Evolutionary conservation across 345 rosid genomes (phyloP).

Genomic region (Toxicodendron radicans): DNA sequence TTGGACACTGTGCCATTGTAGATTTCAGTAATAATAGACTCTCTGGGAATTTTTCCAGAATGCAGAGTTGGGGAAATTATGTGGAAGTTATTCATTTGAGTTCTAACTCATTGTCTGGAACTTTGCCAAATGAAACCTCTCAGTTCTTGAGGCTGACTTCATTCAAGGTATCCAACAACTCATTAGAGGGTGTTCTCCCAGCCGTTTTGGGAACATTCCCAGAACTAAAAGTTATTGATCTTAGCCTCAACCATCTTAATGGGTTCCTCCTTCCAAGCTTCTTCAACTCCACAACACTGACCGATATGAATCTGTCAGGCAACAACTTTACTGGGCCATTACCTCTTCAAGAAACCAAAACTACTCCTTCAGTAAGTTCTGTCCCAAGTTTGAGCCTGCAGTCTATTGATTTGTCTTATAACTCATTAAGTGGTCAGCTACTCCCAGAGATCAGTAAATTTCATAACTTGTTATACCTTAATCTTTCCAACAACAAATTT

Average conservation of each 20-base stretch:
- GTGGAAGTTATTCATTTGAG: conserved; percentile 72
- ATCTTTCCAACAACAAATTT: conserved; percentile 68
- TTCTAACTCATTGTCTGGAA: conserved; percentile 68
- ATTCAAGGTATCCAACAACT: conserved; percentile 60
- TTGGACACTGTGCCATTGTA: conserved; percentile 69
- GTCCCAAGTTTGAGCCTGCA: conserved; percentile 53
- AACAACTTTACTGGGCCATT: conserved; percentile 74
- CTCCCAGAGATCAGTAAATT: conserved; percentile 46
- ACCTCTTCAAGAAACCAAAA: conserved; percentile 46
- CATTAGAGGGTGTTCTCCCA: conserved; percentile 67
- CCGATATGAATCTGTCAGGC: conserved; percentile 62
- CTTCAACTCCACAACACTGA: conserved; percentile 56
- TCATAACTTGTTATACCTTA: conserved; percentile 50
- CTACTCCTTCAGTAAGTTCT: conserved; percentile 25
- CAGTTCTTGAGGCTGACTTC: conserved; percentile 72
- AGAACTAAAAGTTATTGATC: conserved; percentile 62
- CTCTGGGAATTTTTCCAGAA: conserved; percentile 71
- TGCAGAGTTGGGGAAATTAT: conserved; percentile 78
- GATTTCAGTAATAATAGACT: conserved; percentile 75
- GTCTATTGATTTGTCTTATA: conserved; percentile 67
- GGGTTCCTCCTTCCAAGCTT: conserved; percentile 60
- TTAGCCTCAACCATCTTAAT: conserved; percentile 63
- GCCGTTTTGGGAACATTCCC: conserved; percentile 59
- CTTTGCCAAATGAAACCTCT: conserved; percentile 62
- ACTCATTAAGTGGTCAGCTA: conserved; percentile 59